Evolutionary conservation across 495 filamentous ascomycete genomes (phyloP).

Genomic region (Aspergillus asperescens): DNA sequence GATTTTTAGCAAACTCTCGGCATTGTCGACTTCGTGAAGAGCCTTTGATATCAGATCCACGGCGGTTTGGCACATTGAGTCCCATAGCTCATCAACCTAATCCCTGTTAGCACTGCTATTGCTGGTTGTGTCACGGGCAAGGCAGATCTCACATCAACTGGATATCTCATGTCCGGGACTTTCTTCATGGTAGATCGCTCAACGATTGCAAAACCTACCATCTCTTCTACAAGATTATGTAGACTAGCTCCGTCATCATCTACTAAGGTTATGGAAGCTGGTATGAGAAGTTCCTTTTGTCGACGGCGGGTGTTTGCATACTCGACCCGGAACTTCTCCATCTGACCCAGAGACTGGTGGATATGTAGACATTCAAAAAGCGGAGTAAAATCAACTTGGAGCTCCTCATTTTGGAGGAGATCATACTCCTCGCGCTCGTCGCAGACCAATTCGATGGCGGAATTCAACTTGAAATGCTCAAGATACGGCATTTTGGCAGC

Average conservation of each 20-base stretch:
- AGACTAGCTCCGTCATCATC: constrained; percentile 72
- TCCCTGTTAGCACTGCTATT: neutral
- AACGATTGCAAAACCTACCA: constrained; percentile 94
- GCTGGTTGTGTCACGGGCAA: neutral
- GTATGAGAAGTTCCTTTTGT: constrained; percentile 87
- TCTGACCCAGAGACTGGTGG: constrained; percentile 88
- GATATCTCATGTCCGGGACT: constrained; percentile 72
- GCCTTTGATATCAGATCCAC: constrained; percentile 74
- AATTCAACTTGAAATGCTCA: constrained; percentile 83
- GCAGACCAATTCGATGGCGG: constrained; percentile 88
- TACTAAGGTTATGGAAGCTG: constrained; percentile 61
- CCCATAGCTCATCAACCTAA: constrained; percentile 94
- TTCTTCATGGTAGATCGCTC: constrained; percentile 90
- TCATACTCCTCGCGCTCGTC: constrained; percentile 96
- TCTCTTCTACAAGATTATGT: constrained; percentile 82
- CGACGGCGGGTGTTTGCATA: constrained; percentile 84
- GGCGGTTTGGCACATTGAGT: constrained; percentile 89
- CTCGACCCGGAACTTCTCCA: constrained; percentile 80
- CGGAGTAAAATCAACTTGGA: constrained; percentile 90
- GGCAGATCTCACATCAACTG: constrained; percentile 59
- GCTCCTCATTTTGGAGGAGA: constrained; percentile 85
- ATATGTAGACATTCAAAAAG: constrained; percentile 96
- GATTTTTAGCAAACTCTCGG: constrained; percentile 80
- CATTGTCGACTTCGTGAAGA: constrained; percentile 69
- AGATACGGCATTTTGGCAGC: constrained; percentile 65